A percentile compares a stretch with the other conserved stretches of the same genome.
Conservation (phyloP, 352 stramenopile genomes). For the Blastocystis sp. region DNA sequence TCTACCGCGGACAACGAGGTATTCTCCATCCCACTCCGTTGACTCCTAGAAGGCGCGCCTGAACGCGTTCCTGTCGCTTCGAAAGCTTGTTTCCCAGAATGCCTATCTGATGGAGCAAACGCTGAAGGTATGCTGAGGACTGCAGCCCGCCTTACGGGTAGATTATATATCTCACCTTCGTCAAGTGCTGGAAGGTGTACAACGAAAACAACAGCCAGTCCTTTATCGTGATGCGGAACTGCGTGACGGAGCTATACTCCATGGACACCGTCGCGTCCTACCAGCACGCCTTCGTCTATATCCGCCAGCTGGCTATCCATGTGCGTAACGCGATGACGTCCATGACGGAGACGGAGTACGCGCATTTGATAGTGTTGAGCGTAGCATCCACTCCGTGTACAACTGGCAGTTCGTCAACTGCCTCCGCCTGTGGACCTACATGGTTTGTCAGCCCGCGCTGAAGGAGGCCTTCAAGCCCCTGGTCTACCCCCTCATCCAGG, state of each 20-base stretch:
- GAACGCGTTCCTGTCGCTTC: constrained; percentile 56
- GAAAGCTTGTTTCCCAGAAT: constrained; percentile 60
- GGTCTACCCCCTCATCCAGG: constrained; percentile 90
- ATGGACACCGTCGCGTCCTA: constrained; percentile 92
- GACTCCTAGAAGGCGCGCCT: constrained; percentile 15
- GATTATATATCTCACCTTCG: constrained; percentile 68
- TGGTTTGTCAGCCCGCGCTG: constrained; percentile 78
- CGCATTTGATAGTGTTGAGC: constrained; percentile 76
- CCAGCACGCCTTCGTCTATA: constrained; percentile 98
- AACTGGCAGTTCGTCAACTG: constrained; percentile 98
- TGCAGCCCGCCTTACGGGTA: background rate
- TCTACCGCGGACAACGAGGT: constrained; percentile 30
- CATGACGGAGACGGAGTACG: constrained; percentile 79
- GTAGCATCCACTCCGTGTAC: constrained; percentile 75
- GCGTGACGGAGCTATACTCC: constrained; percentile 94
- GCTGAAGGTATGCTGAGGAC: constrained; percentile 1
- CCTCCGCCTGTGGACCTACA: constrained; percentile 88
- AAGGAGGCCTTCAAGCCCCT: constrained; percentile 76
- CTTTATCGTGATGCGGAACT: constrained; percentile 89
- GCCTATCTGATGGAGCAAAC: constrained; percentile 35
- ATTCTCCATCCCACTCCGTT: background rate
- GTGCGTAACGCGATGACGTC: constrained; percentile 90
- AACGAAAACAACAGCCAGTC: constrained; percentile 72
- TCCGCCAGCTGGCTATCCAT: constrained; percentile 94
- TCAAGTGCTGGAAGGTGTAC: constrained; percentile 38